Evolutionary conservation across 2,329 filamentous ascomycete genomes (phyloP).

Genomic region (Fusarium chuoi): DNA sequence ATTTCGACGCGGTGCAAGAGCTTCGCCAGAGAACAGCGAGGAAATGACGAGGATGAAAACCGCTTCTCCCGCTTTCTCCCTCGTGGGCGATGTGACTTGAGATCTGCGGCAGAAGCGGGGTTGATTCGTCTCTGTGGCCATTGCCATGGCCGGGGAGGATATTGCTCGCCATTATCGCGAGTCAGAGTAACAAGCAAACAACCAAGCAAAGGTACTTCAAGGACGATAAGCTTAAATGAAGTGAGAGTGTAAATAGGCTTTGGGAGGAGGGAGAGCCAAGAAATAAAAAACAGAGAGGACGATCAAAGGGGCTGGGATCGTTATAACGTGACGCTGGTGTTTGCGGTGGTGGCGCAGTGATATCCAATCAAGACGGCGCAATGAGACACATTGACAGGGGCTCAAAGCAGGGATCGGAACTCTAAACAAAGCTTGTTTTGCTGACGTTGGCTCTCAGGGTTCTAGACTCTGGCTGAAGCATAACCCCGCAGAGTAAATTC

Average conservation of each 20-base stretch:
- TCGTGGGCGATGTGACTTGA: slow-evolving; percentile 44
- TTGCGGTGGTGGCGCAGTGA: slow-evolving; percentile 22
- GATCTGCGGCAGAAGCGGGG: slow-evolving; percentile 46
- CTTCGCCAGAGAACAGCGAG: slow-evolving; percentile 55
- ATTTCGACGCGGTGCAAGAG: slow-evolving; percentile 56
- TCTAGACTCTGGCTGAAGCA: neutral
- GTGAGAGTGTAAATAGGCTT: neutral
- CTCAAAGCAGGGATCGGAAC: slow-evolving; percentile 13
- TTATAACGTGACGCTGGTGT: slow-evolving; percentile 20
- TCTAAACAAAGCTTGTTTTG: slow-evolving; percentile 34
- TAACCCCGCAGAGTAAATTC: neutral
- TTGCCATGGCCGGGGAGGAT: slow-evolving; percentile 15
- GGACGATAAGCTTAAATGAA: too few species aligned
- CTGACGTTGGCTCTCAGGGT: slow-evolving; percentile 9
- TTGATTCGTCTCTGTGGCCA: slow-evolving; percentile 34
- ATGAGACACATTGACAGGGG: slow-evolving; percentile 32
- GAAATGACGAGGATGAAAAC: slow-evolving; percentile 56
- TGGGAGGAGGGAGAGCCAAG: too few species aligned
- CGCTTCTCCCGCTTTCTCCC: slow-evolving; percentile 58
- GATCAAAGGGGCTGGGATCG: neutral
- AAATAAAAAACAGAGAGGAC: neutral
- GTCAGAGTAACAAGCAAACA: neutral
- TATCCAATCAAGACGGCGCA: slow-evolving; percentile 3
- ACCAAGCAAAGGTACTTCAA: too few species aligned
- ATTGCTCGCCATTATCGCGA: slow-evolving; percentile 22